A percentile compares a stretch with the other conserved stretches of the same genome.
These are phyloP conservation scores for Ambrosiella cleistominuta DNA, from an alignment of 2,329 filamentous ascomycete species.

Conservation along the genomic window DNA sequence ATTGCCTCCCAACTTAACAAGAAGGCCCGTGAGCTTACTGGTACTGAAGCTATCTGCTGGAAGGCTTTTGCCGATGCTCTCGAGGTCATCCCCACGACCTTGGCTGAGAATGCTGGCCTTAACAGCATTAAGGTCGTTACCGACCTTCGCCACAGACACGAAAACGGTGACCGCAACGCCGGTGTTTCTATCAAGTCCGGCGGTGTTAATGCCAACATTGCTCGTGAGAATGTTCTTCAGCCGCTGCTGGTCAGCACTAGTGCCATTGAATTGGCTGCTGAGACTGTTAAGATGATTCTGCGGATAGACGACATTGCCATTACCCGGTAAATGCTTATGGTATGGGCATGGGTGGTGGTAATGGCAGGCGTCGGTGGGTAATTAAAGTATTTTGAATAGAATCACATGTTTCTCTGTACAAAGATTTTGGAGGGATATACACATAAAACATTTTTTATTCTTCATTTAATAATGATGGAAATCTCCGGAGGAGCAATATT, in stretches of 20 bases:
- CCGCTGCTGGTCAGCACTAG: constrained; percentile 92
- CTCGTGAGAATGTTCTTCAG: constrained; percentile 91
- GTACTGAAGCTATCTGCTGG: constrained; percentile 96
- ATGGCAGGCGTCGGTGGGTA: not conserved
- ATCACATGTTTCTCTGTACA: not conserved
- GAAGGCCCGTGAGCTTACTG: constrained; percentile 64
- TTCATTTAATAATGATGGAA: not conserved
- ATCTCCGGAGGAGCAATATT: not conserved
- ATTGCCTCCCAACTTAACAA: constrained; percentile 74
- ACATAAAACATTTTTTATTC: not conserved
- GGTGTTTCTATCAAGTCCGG: constrained; percentile 97
- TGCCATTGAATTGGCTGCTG: constrained; percentile 87
- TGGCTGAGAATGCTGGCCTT: constrained; percentile 91
- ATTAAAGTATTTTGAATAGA: not conserved
- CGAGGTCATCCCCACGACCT: constrained; percentile 89
- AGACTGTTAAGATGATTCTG: constrained; percentile 92
- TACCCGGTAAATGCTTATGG: constrained; percentile 31
- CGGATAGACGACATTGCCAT: constrained; percentile 51
- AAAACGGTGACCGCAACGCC: constrained; percentile 85
- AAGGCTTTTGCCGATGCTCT: constrained; percentile 96
- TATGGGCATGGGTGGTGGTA: not conserved
- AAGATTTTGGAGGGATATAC: not conserved
- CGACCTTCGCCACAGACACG: constrained; percentile 83
- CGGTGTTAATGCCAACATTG: constrained; percentile 91
- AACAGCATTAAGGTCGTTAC: constrained; percentile 99